Base-by-base conservation (phyloP, 2,329 filamentous ascomycete species). In the Mycogone perniciosa region DNA sequence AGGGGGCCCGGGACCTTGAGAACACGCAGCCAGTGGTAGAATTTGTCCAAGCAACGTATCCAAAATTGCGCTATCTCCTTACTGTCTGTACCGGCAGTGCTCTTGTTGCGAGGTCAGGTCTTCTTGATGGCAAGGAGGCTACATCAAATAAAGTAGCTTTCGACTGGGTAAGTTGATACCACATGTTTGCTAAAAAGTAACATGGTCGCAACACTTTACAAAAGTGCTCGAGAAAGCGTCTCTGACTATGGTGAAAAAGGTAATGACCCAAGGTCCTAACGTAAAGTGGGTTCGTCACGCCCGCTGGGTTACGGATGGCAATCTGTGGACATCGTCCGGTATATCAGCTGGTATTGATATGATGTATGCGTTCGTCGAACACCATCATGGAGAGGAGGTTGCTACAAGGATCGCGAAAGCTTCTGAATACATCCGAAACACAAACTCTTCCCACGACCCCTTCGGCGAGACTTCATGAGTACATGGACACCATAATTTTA, bases 31-130 rank as follows among this genome's bases (percentile, higher is more conserved):
- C 52, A 5, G 58, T 67, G 2, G 60, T 62, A 3, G 64, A 73
- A n/a, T 82, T 74, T 54, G 62, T 82, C 39, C 57, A 56, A 4
- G 56, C 62, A 0, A 57, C 59, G 4, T 77, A 71, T 54, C 69
- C 73, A 0, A 65, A 66, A 6, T 56, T 82, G 6, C 62, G 69
- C 44, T 79, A 77, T 53, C 58, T 83, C 5, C 65, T 86, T n/a
- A 82, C 79, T 0, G 74, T 86, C 0, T 86, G 84, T 59, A 86
- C 80, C 0, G 83, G 83, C 0, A 69, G 76, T 2, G 72, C 73
- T 2, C 61, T 83, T 5, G 68, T 77, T 0, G 81, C 82, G 0
- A 65, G 70, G 26, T 69, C 81, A 0, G 82, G 81, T 0, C 59
- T 84, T 0, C 62, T 86, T 10, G 72, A 85, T 51, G 77, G 77